Evolutionary conservation across 2,329 filamentous ascomycete species (phyloP), one percentile per base, ranked within the genome.

Genomic region (Talaromyces sp.): DNA sequence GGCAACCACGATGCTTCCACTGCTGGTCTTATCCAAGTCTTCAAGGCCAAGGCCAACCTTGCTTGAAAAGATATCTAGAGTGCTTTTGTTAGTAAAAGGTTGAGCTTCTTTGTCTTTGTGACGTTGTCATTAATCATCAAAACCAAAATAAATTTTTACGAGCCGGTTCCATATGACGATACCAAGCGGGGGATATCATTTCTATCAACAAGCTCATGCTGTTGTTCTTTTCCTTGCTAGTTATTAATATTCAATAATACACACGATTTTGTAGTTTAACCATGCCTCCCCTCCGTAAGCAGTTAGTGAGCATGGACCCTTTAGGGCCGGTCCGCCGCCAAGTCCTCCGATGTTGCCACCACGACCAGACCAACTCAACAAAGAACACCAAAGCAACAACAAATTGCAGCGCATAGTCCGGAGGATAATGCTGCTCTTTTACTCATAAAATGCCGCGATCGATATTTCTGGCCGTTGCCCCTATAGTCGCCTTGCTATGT

Each of bases 1-100:
- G 80, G 80, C 61, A 85, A 83, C 61, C 94, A 99, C 78, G 94
- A 99, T 75, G 80, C 86, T 64, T 94, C 90, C 69, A 99, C 94
- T 11, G 91, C 87, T 65, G 91, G 92, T 29, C 82, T 99, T 67
- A 92, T 99, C 76, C 88, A 88, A 62, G 91, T 90, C 10, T 99
- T 97, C 82, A 96, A 96, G 88, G 87, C 88, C 80, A 87, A 84
- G 82, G 77, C 83, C 58, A 77, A 78, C 62, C 72, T 81, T 65
- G 71, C 73, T 57, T 75, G 72, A 61, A 38, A 38, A 14, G 14
- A 38, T 24, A 46, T 24, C 7, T 24, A 46, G 43, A 46, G 0
- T 46, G 17, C 9, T 17, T 21, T 24, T 3, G 8, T 19, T 17
- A 11, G 17, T 46, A 19, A 19, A 24, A 21, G 11, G 21, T 24